Evolutionary conservation across 2,329 filamentous ascomycete genomes (phyloP), one percentile per base, ranked within the genome.

Genomic region (Exutisphaerella laricina): DNA sequence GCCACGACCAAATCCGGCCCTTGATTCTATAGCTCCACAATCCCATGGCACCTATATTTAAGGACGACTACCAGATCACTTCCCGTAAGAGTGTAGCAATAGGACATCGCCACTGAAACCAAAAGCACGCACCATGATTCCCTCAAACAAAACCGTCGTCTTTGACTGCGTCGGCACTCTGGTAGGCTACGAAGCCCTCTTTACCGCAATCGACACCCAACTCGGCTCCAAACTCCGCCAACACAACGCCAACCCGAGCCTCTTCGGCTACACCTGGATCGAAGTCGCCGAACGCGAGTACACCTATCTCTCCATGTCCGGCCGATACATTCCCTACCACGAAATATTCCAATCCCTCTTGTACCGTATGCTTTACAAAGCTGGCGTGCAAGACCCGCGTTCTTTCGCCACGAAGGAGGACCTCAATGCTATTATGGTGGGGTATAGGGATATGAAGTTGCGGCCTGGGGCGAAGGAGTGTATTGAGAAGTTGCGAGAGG

Each of bases 81-180:
- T n/a, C n/a, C n/a, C n/a, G n/a, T n/a, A n/a, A n/a, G n/a, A n/a
- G n/a, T n/a, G n/a, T n/a, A n/a, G n/a, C n/a, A n/a, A n/a, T n/a
- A n/a, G n/a, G n/a, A n/a, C n/a, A 26, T 26, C 23, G 6, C 23
- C 4, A 2, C 33, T 1, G 4, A 7, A 35, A 35, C 8, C 10
- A 22, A n/a, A 10, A 32, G 5, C 17, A 21, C 13, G 3, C 18
- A 35, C 5, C 18, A 50, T 50, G 48, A 33, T 39, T 9, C 12
- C 41, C 22, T 21, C 40, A 18, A 35, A 23, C 38, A 57, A 55
- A 44, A 52, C 56, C 34, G 46, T 58, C 21, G 59, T 61, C 23
- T 60, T 60, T 39, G 63, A 66, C 47, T 67, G 77, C 1, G 74
- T 78, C 20, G 71, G 71, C 39, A 74, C 71, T 10, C 66, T 65